Percentiles rank a stretch among this genome's conserved stretches.
Evolutionary conservation across 78 protist genomes (phyloP).

Genomic region (Tieghemostelium lacteum): DNA sequence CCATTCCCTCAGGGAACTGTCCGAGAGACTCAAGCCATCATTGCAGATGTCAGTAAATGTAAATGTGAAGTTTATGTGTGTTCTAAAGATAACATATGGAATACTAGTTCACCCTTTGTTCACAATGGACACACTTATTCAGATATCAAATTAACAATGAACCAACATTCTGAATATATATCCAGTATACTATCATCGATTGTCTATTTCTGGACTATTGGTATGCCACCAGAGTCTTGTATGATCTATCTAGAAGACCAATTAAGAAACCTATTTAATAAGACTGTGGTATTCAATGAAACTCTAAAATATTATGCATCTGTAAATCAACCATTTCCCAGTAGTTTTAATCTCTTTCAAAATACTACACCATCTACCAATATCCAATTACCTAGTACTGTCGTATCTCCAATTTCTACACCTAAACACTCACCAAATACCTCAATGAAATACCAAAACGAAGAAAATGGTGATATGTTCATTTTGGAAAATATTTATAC

Average conservation of each 20-base stretch:
- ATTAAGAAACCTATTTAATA: conserved; percentile 42
- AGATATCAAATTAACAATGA: conserved; percentile 30
- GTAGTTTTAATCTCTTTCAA: conserved; percentile 1
- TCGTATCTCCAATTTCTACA: conserved; percentile 10
- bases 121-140: conserved; percentile 44
- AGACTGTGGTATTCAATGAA: conserved; percentile 34
- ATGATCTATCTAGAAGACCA: conserved; percentile 59
- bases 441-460: background rate
- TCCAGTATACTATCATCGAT: conserved; percentile 2
- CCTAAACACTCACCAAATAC: conserved; percentile 43
- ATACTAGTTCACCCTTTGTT: conserved; percentile 33
- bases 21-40: conserved; percentile 28
- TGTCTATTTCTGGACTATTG: conserved; percentile 51
- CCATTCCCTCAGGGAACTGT: conserved; percentile 51
- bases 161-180: conserved; percentile 36
- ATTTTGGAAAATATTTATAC: conserved; percentile 5
- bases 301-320: conserved; percentile 18
- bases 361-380: background rate
- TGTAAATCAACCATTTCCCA: conserved; percentile 43
- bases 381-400: background rate
- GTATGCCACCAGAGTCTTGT: conserved; percentile 78
- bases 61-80: conserved; percentile 39
- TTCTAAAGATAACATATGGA: conserved; percentile 56
- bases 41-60: conserved; percentile 56
- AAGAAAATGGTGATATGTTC: conserved; percentile 10